Evolutionary conservation across 129 eudicot species (phyloP), one percentile per base, ranked within the genome.

Genomic region (Erigeron canadensis): DNA sequence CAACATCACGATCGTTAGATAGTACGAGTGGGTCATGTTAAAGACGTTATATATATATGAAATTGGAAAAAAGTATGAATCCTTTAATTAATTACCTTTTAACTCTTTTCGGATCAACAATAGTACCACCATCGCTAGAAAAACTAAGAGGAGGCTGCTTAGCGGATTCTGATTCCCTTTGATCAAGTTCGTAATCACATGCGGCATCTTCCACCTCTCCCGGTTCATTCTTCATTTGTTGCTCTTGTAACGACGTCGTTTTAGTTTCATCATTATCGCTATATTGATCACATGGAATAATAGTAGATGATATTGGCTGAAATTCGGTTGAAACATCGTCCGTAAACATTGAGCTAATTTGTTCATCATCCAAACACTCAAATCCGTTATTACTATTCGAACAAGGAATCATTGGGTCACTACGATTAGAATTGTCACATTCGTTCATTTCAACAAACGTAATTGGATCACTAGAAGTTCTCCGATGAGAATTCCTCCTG

Each of bases 361-460:
- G 96, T 65, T 91, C 96, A 40, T 91, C 97, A 48, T 91, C 93
- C 75, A 91, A 75, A 17, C 86, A 75, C 5, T 86, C 97, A 54
- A 91, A 91, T 9, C 86, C 95, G n/a, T n/a, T n/a, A 34, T 23
- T 45, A 66, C 57, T 51, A 7, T 58, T 51, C 0, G 70, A 48
- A 51, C 51, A 62, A 47, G 69, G 60, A 8, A 62, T 74, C 11
- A 54, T 41, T 38, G 67, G 46, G 17, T 42, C 47, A 28, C 23
- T 53, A 16, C 12, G 47, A 6, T 58, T 63, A 15, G 75, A 46
- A 6, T 55, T 74, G 11, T 75, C 67, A 44, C 79, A 73, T 48
- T 82, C 81, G 5, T 60, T 50, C 5, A 79, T 73, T 72, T 91
- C 97, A 16, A 89, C 81, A 64, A 91, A 91, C 53, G 92, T 87